phyloP scores from a whole-genome alignment of 1,139 yeast genomes.

The Yamadazyma epiphylla region DNA sequence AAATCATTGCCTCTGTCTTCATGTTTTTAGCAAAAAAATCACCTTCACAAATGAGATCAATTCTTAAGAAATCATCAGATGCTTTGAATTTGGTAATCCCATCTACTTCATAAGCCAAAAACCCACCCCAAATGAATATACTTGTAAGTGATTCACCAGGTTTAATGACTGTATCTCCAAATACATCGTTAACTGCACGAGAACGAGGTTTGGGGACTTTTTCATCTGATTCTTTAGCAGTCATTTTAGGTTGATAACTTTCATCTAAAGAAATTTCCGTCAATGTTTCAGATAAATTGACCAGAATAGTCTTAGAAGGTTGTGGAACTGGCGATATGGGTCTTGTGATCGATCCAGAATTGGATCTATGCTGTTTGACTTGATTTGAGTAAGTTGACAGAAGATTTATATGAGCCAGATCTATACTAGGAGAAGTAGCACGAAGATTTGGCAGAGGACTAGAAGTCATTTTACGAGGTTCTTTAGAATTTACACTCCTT shows the following conservation, averaged over 20 bases:
- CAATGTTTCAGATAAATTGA: background rate
- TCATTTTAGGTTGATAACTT: constrained; percentile 1
- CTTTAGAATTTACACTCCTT: constrained; percentile 8
- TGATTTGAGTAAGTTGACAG: constrained; percentile 30
- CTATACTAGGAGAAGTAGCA: background rate
- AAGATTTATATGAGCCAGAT: constrained; percentile 8
- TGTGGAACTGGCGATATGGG: constrained; percentile 22
- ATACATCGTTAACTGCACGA: constrained; percentile 8
- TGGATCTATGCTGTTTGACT: constrained; percentile 31
- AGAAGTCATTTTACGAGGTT: constrained; percentile 4
- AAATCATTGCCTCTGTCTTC: constrained; percentile 7
- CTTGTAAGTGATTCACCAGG: constrained; percentile 13
- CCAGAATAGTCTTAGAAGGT: constrained; percentile 6
- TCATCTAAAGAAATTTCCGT: background rate
- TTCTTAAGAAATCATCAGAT: constrained; percentile 32
- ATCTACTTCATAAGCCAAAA: constrained; percentile 14
- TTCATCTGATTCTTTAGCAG: background rate
- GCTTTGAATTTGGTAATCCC: constrained; percentile 26
- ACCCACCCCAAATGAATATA: constrained; percentile 43
- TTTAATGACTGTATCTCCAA: constrained; percentile 9
- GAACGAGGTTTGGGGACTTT: background rate
- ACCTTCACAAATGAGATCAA: constrained; percentile 26
- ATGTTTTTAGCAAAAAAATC: constrained; percentile 11
- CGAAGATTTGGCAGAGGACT: constrained; percentile 5
- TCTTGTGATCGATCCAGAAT: constrained; percentile 21